A percentile compares a stretch with the other conserved stretches of the same genome.
Evolutionary conservation across 2,329 filamentous ascomycete genomes (phyloP).

Genomic region (Botrytis tulipae): DNA sequence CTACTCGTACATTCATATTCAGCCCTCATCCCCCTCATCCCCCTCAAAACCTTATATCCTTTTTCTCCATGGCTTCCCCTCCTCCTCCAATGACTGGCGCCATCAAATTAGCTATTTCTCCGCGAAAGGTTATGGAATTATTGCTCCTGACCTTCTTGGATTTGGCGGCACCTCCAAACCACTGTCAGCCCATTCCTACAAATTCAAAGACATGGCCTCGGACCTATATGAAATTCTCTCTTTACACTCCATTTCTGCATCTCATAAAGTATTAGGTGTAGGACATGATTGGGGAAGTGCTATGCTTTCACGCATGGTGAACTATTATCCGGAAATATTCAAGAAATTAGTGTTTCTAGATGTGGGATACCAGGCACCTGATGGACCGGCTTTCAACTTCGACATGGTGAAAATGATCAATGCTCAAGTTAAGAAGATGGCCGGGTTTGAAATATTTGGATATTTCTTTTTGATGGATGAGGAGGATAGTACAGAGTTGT

Average conservation of each 20-base stretch:
- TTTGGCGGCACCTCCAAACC: slow-evolving; percentile 42
- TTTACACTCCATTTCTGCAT: slow-evolving; percentile 25
- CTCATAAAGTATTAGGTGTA: slow-evolving; percentile 23
- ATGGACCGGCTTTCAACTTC: slow-evolving; percentile 18
- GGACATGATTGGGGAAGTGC: slow-evolving; percentile 34
- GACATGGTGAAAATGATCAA: slow-evolving; percentile 24
- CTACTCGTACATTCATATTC: slow-evolving; percentile 10
- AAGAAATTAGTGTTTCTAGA: slow-evolving; percentile 27
- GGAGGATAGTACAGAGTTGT: slow-evolving; percentile 19
- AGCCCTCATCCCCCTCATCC: background rate
- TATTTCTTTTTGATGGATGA: slow-evolving; percentile 28
- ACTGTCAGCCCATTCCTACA: slow-evolving; percentile 34
- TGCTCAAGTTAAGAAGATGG: slow-evolving; percentile 13
- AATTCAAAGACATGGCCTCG: slow-evolving; percentile 32
- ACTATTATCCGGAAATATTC: slow-evolving; percentile 23
- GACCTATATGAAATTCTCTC: slow-evolving; percentile 41
- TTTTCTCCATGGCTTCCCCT: slow-evolving; percentile 51
- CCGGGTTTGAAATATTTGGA: slow-evolving; percentile 28
- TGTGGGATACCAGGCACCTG: slow-evolving; percentile 21
- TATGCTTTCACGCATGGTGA: slow-evolving; percentile 24
- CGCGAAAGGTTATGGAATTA: slow-evolving; percentile 43
- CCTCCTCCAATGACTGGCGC: slow-evolving; percentile 45
- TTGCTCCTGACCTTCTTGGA: slow-evolving; percentile 45
- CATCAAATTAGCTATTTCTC: slow-evolving; percentile 31
- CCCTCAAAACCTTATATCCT: slow-evolving; percentile 37